A percentile compares a stretch with the other conserved stretches of the same genome.
phyloP scores from a whole-genome alignment of 768 basidiomycete species.

The Russula abietina region DNA sequence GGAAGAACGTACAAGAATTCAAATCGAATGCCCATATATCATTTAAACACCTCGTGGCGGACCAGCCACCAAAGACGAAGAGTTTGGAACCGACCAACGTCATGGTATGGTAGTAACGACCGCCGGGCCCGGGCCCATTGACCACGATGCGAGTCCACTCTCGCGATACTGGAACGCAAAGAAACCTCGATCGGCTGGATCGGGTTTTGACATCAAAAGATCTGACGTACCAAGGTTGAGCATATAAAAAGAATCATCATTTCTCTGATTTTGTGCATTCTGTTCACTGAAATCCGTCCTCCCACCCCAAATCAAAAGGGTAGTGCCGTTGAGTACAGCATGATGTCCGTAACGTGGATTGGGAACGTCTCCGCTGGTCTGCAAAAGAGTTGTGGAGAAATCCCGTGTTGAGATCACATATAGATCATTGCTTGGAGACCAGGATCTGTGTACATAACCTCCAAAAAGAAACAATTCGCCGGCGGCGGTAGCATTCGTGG shows the following conservation, averaged over 20 bases:
- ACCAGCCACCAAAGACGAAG: conserved; percentile 94
- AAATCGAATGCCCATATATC: conserved; percentile 96
- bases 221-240: conserved; percentile 69
- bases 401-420: conserved; percentile 80
- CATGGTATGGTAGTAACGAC: conserved; percentile 93
- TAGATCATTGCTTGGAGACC: conserved; percentile 76
- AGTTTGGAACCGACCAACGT: conserved; percentile 89
- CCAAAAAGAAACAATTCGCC: conserved; percentile 97
- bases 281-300: conserved; percentile 79
- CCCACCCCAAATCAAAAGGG: conserved; percentile 89
- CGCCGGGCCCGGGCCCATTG: conserved; percentile 69
- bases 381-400: conserved; percentile 70
- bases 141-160: conserved; percentile 92
- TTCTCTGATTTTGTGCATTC: conserved; percentile 57
- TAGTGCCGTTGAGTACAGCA: conserved; percentile 90
- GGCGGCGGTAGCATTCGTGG: conserved; percentile 60
- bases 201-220: too few species aligned
- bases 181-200: too few species aligned
- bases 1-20: conserved; percentile 67
- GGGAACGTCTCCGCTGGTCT: conserved; percentile 85
- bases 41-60: conserved; percentile 87
- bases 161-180: conserved; percentile 56
- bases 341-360: conserved; percentile 80
- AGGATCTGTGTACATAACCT: conserved; percentile 79
- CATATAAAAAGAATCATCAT: conserved; percentile 90